Evolutionary conservation across 495 filamentous ascomycete genomes (phyloP).

Genomic region (Stereocaulon alpinum): DNA sequence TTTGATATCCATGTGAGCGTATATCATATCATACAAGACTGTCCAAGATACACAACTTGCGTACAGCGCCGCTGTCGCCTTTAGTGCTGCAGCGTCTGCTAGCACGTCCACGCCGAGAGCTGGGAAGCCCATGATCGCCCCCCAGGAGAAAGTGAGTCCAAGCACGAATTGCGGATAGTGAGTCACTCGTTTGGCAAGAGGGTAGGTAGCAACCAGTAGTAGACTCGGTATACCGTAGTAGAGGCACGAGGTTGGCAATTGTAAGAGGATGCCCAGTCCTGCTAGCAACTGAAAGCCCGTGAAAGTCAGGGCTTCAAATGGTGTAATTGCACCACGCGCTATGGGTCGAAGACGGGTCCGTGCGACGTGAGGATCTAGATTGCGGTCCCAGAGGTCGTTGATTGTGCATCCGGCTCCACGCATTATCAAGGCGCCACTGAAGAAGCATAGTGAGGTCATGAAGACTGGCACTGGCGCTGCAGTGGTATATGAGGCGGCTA

Average conservation of each 20-base stretch:
- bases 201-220: conserved; percentile 71
- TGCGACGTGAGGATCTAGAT: conserved; percentile 82
- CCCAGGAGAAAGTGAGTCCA: conserved; percentile 93
- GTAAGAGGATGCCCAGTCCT: conserved; percentile 71
- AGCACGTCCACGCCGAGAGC: conserved; percentile 78
- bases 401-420: conserved; percentile 96
- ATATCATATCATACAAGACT: conserved; percentile 95
- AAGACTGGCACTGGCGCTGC: conserved; percentile 47
- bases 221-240: conserved; percentile 82
- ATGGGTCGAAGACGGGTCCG: conserved; percentile 83
- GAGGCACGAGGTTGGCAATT: conserved; percentile 76
- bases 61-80: conserved; percentile 66
- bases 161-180: conserved; percentile 91
- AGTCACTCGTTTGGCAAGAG: conserved; percentile 85
- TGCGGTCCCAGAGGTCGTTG: conserved; percentile 94
- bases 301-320: conserved; percentile 65
- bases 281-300: conserved; percentile 70
- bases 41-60: conserved; percentile 87
- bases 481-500: conserved; percentile 49
- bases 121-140: conserved; percentile 92
- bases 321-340: conserved; percentile 72
- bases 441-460: conserved; percentile 65
- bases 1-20: conserved; percentile 96
- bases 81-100: conserved; percentile 49
- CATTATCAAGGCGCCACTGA: conserved; percentile 85